Conservation (phyloP, 2,329 filamentous ascomycete genomes). For the Bipolaris victoriae region DNA sequence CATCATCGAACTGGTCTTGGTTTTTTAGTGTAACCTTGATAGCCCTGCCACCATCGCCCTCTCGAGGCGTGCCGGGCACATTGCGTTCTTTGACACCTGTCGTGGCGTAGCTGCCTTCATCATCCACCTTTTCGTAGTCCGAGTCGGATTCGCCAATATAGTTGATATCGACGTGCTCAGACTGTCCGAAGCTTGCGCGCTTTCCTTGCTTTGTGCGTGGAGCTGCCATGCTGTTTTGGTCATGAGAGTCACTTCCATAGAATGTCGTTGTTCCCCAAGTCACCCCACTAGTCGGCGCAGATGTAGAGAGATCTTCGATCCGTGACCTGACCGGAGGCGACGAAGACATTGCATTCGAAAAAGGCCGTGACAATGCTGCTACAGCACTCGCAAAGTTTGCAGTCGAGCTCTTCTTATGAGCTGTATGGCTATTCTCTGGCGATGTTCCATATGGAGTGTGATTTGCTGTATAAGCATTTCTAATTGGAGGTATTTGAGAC, state of each 20-base stretch:
- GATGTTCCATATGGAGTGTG: slow-evolving; percentile 53
- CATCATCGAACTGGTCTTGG: slow-evolving; percentile 61
- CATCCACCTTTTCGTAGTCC: slow-evolving; percentile 35
- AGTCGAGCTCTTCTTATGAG: slow-evolving; percentile 42
- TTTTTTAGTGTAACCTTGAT: slow-evolving; percentile 63
- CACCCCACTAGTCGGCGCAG: slow-evolving; percentile 51
- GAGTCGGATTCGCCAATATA: slow-evolving; percentile 44
- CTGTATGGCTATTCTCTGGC: slow-evolving; percentile 47
- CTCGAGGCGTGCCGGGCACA: slow-evolving; percentile 22
- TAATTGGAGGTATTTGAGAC: slow-evolving; percentile 49
- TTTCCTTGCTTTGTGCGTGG: slow-evolving; percentile 48
- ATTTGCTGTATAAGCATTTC: slow-evolving; percentile 42
- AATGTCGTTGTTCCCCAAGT: slow-evolving; percentile 56
- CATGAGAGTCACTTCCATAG: slow-evolving; percentile 45
- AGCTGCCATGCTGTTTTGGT: slow-evolving; percentile 31
- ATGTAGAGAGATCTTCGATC: slow-evolving; percentile 51
- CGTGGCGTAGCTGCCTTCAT: slow-evolving; percentile 15
- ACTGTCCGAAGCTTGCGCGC: slow-evolving; percentile 46
- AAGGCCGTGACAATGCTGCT: slow-evolving; percentile 49
- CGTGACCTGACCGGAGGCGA: slow-evolving; percentile 47
- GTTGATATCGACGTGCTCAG: slow-evolving; percentile 38
- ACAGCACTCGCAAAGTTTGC: slow-evolving; percentile 50
- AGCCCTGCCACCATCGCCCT: slow-evolving; percentile 16
- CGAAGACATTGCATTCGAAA: slow-evolving; percentile 46
- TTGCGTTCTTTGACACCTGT: slow-evolving; percentile 35